Evolutionary conservation across 371 early-diverging fungal species (phyloP).

Genomic region (Lichtheimia ramosa): DNA sequence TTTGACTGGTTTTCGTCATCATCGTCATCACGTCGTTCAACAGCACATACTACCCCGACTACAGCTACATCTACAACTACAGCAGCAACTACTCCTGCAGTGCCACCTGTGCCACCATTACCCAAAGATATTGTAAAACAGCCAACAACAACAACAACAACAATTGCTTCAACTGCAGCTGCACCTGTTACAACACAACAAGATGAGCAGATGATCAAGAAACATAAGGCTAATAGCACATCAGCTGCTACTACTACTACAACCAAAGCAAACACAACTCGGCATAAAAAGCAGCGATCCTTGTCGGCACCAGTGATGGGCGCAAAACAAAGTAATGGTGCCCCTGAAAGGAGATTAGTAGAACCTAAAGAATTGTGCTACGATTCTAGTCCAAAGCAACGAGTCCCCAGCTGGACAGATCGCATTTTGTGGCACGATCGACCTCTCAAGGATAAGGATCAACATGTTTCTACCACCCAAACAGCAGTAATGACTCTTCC

Average conservation of each 20-base stretch:
- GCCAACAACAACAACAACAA: background rate
- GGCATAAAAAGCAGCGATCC: background rate
- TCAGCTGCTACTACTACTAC: conserved; percentile 2
- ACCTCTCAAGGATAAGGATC: background rate
- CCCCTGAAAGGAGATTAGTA: conserved; percentile 1
- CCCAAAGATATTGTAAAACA: background rate
- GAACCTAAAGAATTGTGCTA: conserved; percentile 36
- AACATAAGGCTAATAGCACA: background rate
- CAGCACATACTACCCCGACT: conserved; percentile 13
- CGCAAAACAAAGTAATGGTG: background rate
- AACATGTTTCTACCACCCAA: no score
- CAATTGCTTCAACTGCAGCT: background rate
- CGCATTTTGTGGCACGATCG: conserved; percentile 74
- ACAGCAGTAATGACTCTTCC: no score
- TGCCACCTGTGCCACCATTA: conserved; percentile 2
- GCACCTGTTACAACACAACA: background rate
- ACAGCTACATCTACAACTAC: conserved; percentile 3
- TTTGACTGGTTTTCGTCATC: conserved; percentile 14
- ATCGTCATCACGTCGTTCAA: conserved; percentile 11
- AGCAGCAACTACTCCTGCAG: background rate
- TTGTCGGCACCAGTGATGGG: background rate
- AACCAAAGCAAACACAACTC: background rate
- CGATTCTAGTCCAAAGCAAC: conserved; percentile 78
- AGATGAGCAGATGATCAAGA: no score
- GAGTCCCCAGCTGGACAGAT: conserved; percentile 92